Conservation (phyloP, 768 basidiomycete species). For the Russula vinacea region DNA sequence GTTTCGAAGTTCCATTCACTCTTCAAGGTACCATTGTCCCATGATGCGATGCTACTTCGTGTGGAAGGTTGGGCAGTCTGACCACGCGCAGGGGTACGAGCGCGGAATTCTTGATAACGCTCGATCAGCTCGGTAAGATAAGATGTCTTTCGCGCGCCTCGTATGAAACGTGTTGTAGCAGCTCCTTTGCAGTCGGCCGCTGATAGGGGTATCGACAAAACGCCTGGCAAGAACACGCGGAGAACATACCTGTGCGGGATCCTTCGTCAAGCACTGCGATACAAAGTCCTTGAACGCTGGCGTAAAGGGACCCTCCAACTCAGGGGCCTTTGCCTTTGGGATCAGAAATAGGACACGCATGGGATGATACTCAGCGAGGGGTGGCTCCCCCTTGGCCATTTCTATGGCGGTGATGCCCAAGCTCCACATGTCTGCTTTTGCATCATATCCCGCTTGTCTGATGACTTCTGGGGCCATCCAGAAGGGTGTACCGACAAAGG, state of each 20-base stretch:
- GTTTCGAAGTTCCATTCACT: constrained; percentile 98
- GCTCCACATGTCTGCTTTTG: constrained; percentile 97
- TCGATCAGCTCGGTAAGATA: constrained; percentile 86
- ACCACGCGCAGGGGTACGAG: constrained; percentile 53
- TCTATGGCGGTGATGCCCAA: constrained; percentile 97
- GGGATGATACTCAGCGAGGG: constrained; percentile 94
- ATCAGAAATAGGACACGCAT: constrained; percentile 99
- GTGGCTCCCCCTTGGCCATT: constrained; percentile 97
- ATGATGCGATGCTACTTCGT: constrained; percentile 51
- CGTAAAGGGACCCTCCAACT: constrained; percentile 83
- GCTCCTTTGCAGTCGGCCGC: constrained; percentile 88
- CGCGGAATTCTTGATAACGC: constrained; percentile 74
- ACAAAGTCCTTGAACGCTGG: constrained; percentile 92
- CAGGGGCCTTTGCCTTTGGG: constrained; percentile 92
- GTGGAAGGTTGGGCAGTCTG: constrained; percentile 57
- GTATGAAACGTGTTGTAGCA: constrained; percentile 94
- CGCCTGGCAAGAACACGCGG: neutral
- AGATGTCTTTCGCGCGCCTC: constrained; percentile 74
- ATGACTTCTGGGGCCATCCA: constrained; percentile 99
- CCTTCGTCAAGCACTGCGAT: constrained; percentile 85
- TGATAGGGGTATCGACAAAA: constrained; percentile 37
- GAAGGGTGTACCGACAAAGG: constrained; percentile 95
- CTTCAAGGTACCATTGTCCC: constrained; percentile 73
- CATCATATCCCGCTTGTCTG: constrained; percentile 92
- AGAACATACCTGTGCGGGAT: constrained; percentile 61